Conservation (phyloP, 2,329 filamentous ascomycete genomes). For the Ophiostoma tasmaniense region DNA sequence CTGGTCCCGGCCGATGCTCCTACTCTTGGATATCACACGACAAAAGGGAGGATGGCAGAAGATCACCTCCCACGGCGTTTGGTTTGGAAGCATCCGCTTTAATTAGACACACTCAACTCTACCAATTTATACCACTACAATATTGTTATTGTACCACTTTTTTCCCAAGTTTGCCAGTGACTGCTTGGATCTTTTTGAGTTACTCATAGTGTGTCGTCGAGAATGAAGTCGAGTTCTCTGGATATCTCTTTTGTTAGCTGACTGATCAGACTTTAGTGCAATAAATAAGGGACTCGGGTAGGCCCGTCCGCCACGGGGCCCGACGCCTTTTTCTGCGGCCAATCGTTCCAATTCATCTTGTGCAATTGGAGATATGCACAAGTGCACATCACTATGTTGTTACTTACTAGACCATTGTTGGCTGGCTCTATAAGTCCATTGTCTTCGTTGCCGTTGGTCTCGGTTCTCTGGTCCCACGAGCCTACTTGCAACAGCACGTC, state of each 20-base stretch:
- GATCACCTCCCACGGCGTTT: conserved; percentile 11
- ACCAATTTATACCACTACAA: conserved; percentile 14
- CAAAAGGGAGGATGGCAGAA: conserved; percentile 1
- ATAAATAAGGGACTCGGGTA: neutral
- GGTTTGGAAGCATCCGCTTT: neutral
- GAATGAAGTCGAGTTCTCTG: neutral
- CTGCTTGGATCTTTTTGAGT: neutral
- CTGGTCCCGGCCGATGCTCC: neutral
- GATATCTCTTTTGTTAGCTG: neutral
- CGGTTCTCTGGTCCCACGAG: neutral
- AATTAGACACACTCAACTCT: conserved; percentile 14
- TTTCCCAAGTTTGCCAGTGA: neutral
- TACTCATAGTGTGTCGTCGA: neutral
- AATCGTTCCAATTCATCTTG: too few relatives aligned
- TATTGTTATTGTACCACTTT: conserved; percentile 9
- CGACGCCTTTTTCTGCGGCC: neutral
- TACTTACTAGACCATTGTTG: too few relatives aligned
- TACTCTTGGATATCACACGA: conserved; percentile 9
- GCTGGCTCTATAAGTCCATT: too few relatives aligned
- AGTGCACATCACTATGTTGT: too few relatives aligned
- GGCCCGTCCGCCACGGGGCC: too few relatives aligned
- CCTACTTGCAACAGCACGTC: neutral
- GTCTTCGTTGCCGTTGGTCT: too few relatives aligned
- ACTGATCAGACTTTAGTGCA: too few relatives aligned
- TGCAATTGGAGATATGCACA: too few relatives aligned